Base-by-base conservation (phyloP, 2,329 filamentous ascomycete genomes). In the Colletotrichum caudatum region DNA sequence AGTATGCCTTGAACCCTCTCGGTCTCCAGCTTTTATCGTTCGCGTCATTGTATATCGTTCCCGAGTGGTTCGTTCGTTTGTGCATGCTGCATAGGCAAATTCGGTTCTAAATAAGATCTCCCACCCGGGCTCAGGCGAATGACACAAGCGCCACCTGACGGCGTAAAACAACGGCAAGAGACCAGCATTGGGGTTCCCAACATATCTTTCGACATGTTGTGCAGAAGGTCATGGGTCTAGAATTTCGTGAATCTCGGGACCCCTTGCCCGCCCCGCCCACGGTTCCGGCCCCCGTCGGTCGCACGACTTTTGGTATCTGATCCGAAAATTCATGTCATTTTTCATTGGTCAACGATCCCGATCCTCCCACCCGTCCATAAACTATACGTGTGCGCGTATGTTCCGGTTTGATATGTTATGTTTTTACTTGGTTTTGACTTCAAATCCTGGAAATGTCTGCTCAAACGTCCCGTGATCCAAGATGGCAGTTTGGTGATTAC, bases 31-130 rank as follows among this genome's bases (percentile, higher is more conserved):
- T 29, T 29, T 29, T 51, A 23, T 48, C 54, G 20, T 44, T 33
- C 26, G 58, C 41, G 51, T 64, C 57, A 29, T 37, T 23, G 29
- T 56, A 33, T 64, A 71, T 71, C 35, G 58, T 68, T 59, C 51
- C 58, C 64, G 57, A 51, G 63, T 26, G 64, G 9, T 26, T 35
- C 56, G 63, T 68, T 63, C 37, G 23, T 39, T 46, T 18, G 29
- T 23, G 58, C 64, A 29, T 29, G 29, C 29, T 64, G 35, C 62
- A 16, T 39, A 29, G 7, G 37, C 44, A 46, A 59, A 33, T 23
- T n/a, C 64, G 33, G 41, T 18, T 54, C 33, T 51, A n/a, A 46
- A 57, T 26, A 64, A 57, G 23, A 48, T 51, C 29, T 29, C 29
- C 29, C 29, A 29, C 29, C 3, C 29, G 29, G 29, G 2, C 29